Evolutionary conservation across 768 basidiomycete genomes (phyloP), one percentile per base, ranked within the genome.

Genomic region (Termitomyces sp.): DNA sequence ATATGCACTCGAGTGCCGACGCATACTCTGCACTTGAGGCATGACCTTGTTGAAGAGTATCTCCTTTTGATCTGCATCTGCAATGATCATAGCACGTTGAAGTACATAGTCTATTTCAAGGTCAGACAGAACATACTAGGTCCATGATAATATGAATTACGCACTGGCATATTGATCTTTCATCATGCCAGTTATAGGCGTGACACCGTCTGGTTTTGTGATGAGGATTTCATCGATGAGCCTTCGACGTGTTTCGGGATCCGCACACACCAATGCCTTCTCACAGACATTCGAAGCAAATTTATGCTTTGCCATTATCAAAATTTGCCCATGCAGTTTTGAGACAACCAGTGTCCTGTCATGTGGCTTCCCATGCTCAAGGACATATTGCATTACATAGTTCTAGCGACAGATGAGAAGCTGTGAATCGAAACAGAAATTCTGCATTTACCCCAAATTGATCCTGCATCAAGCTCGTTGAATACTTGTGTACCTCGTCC

Each of bases 271-370:
- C 36, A 96, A 79, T 5, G 92, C 93, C 71, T 93, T 94, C 73
- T 96, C 95, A 70, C 89, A 90, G 20, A 98, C 96, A 66, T 99
- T 98, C 5, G 94, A 97, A 5, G 93, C 94, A 66, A 92, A 96
- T 68, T 96, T 96, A 69, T 93, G 92, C 53, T 86, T 82, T 1
- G 92, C 82, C 80, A 95, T 84, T 60, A 78, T 76, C 44, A 94
- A 69, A 69, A 98, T 80, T 65, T 91, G 87, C 3, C 92, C 92
- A 9, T 79, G 82, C 52, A 98, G 78, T 62, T 84, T 83, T 14
- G 75, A 71, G 55, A 94, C 77, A 38, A 97, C 81, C 55, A 79
- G 72, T 3, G 77, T 74, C 52, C 82, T 82, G 67, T 98, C 95
- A 13, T 84, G 78, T 0, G 78, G 76, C 56, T 78, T 77, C 5